Conservation (phyloP, 306 rosid genomes). For the Comarum palustre region DNA sequence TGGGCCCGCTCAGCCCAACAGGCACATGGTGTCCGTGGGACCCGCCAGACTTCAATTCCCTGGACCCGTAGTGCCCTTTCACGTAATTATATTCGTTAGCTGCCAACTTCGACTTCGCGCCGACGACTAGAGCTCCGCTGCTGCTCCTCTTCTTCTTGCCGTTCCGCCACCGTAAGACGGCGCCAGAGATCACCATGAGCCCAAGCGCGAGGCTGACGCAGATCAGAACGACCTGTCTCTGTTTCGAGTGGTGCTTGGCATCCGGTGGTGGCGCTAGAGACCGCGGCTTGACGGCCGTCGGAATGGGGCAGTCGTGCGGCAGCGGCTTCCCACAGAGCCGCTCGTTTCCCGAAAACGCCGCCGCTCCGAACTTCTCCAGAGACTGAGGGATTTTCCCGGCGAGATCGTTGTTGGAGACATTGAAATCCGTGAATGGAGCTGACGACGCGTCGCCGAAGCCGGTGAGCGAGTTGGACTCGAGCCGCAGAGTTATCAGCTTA, state of each 20-base stretch:
- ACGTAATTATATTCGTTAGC: not conserved
- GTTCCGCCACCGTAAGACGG: not conserved
- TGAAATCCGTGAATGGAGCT: constrained; percentile 15
- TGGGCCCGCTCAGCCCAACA: not conserved
- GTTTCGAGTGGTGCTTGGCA: not conserved
- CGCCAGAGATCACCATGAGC: not conserved
- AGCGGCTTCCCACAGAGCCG: constrained; percentile 28
- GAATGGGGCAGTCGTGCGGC: constrained; percentile 14
- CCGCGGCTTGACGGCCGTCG: not conserved
- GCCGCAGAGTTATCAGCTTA: constrained; percentile 25
- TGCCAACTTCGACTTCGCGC: not conserved
- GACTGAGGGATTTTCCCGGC: constrained; percentile 20
- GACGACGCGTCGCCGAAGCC: not conserved
- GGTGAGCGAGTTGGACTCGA: constrained; percentile 30
- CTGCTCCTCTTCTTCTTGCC: not conserved
- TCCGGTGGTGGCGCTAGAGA: not conserved
- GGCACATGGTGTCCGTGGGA: not conserved
- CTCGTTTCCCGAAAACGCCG: constrained; percentile 15
- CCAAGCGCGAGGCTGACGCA: not conserved
- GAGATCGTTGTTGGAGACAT: constrained; percentile 28
- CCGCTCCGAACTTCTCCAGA: constrained; percentile 11
- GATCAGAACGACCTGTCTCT: not conserved
- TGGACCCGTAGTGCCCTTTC: not conserved
- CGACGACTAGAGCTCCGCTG: not conserved
- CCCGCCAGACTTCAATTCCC: not conserved